A percentile compares a stretch with the other conserved stretches of the same genome.
Evolutionary conservation across 805 yeast genomes (phyloP).

Genomic region (Tetrapisispora taiwanensis): DNA sequence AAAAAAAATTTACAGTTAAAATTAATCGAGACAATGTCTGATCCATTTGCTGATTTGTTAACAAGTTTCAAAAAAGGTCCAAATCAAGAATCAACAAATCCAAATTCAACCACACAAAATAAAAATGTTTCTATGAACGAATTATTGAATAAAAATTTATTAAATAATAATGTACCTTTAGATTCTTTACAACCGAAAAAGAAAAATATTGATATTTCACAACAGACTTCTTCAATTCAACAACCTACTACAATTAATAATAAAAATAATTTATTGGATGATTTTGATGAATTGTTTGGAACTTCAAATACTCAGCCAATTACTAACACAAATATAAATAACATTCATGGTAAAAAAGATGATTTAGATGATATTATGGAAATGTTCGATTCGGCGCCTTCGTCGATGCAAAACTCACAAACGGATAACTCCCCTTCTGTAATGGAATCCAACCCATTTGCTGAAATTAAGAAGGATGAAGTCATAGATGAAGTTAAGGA

Average conservation of each 20-base stretch:
- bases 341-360: conserved; percentile 4
- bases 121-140: background rate
- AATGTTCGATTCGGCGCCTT: background rate
- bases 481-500: conserved; percentile 27
- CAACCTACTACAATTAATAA: background rate
- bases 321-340: background rate
- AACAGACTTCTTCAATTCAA: background rate
- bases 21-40: conserved; percentile 25
- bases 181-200: background rate
- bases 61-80: conserved; percentile 18
- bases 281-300: conserved; percentile 18
- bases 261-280: conserved; percentile 8
- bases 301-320: background rate
- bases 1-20: no score
- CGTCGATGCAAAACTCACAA: background rate
- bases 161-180: no score
- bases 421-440: background rate
- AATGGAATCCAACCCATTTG: background rate
- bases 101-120: background rate
- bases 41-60: conserved; percentile 37
- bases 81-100: background rate
- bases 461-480: background rate
- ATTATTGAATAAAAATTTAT: background rate
- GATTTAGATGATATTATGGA: conserved; percentile 15
- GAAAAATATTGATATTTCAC: background rate